These are phyloP conservation scores for Pichia membranifaciens DNA, from an alignment of 805 yeast species.

Conservation along the genomic window DNA sequence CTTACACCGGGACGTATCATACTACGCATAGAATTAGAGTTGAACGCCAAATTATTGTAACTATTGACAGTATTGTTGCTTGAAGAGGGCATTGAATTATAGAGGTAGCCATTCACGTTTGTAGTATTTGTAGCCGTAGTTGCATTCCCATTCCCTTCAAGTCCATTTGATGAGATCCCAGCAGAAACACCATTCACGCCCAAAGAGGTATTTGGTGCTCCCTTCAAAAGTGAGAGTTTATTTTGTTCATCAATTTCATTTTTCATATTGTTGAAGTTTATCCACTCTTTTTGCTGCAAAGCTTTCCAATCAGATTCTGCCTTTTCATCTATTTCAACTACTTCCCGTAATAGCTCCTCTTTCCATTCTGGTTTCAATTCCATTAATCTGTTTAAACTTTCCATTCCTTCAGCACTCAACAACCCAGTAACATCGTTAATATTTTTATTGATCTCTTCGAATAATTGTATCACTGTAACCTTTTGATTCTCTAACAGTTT, in stretches of 20 bases:
- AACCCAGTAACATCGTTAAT: slow-evolving; percentile 28
- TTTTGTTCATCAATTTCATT: slow-evolving; percentile 19
- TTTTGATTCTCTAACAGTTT: slow-evolving; percentile 24
- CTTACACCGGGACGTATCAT: slow-evolving; percentile 8
- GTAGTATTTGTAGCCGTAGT: slow-evolving; percentile 18
- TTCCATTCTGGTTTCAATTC: slow-evolving; percentile 30
- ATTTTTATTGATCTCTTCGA: slow-evolving; percentile 19
- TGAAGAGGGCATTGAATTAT: slow-evolving; percentile 7
- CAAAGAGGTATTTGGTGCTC: slow-evolving; percentile 28
- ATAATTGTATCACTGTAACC: slow-evolving; percentile 20
- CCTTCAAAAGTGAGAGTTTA: slow-evolving; percentile 3
- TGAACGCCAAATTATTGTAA: slow-evolving; percentile 12
- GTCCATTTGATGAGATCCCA: not conserved
- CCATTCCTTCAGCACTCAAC: slow-evolving; percentile 24
- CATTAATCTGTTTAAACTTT: slow-evolving; percentile 19
- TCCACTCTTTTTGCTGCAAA: slow-evolving; percentile 33
- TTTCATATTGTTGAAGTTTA: slow-evolving; percentile 24
- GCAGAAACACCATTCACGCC: not conserved
- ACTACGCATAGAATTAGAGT: slow-evolving; percentile 10
- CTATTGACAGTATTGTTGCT: not conserved
- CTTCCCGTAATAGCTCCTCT: slow-evolving; percentile 25
- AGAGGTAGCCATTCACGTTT: slow-evolving; percentile 8
- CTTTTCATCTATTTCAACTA: slow-evolving; percentile 28
- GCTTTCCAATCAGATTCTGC: slow-evolving; percentile 37
- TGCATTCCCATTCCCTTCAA: not conserved